A percentile compares a stretch with the other conserved stretches of the same genome.
These are phyloP conservation scores for Phytopythium delawarense DNA, from an alignment of 352 stramenopile genomes.

Conservation along the genomic window DNA sequence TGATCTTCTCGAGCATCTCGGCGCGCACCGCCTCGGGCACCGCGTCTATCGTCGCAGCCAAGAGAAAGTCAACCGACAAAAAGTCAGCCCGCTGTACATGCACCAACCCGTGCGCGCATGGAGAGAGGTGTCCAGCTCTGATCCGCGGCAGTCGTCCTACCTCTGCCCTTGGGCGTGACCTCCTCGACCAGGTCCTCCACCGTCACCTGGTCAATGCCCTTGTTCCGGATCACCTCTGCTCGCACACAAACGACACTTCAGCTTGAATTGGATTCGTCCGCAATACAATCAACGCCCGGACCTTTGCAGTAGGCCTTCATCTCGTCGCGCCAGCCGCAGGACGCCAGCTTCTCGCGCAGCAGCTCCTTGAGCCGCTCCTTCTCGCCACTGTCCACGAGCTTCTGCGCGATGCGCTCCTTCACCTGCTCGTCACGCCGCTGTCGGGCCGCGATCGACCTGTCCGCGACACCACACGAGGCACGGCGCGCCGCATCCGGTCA, in stretches of 20 bases:
- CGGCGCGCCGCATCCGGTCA: background rate
- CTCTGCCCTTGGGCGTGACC: slow-evolving; percentile 86
- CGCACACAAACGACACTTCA: background rate
- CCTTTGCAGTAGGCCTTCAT: slow-evolving; percentile 90
- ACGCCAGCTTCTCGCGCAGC: slow-evolving; percentile 78
- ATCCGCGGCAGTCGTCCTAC: slow-evolving; percentile 16
- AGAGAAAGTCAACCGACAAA: background rate
- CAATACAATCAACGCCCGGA: slow-evolving; percentile 6
- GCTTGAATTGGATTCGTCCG: background rate
- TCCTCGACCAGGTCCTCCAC: slow-evolving; percentile 93
- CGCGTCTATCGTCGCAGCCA: slow-evolving; percentile 23
- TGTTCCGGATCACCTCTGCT: slow-evolving; percentile 91
- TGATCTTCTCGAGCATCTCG: slow-evolving; percentile 90
- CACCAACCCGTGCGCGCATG: background rate
- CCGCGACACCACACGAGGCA: background rate
- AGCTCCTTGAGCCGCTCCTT: slow-evolving; percentile 90
- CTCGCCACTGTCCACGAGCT: slow-evolving; percentile 87
- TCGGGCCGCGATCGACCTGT: slow-evolving; percentile 47
- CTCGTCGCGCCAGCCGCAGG: slow-evolving; percentile 91
- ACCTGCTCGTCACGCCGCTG: slow-evolving; percentile 67
- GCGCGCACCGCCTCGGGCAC: slow-evolving; percentile 89
- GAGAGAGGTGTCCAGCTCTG: background rate
- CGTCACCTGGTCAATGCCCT: slow-evolving; percentile 93
- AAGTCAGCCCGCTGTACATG: background rate
- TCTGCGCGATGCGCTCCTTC: slow-evolving; percentile 78